Base-by-base conservation (phyloP, 73 alveolate genomes). In the Paramecium octaurelia region DNA sequence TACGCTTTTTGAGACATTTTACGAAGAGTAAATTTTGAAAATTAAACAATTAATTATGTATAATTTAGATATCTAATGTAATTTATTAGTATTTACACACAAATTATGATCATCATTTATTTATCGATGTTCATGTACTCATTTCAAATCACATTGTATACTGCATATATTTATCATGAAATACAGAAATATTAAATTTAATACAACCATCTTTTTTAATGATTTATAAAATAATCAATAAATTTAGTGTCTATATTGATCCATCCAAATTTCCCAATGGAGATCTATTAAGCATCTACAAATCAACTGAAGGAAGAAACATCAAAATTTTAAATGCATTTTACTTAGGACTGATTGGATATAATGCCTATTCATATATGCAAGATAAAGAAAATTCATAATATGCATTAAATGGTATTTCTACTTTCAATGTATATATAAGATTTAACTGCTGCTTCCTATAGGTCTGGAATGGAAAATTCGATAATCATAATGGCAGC, bases 1-100 rank as follows among this genome's bases (percentile, higher is more conserved):
- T 80, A 80, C 3, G 91, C 91, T 46, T 80, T 80, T 80, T 80
- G 73, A 43, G 91, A 80, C 91, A 80, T 80, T 75, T 68, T 23
- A 54, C 69, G 31, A 54, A 54, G 69, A 54, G 31, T 54, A 18
- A 54, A 18, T 54, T 54, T 54, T 54, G 69, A 54, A 54, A 54
- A 54, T 54, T 54, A 54, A 54, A 54, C 69, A 54, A 54, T 54
- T 54, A 54, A 54, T n/a, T 54, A 54, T 54, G 23, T 54, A 54
- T 54, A 54, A 54, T 54, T 50, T 50, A 50, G 29, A 50, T 50
- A 50, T 50, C 23, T 50, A 50, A 46, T 50, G 29, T n/a, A 50
- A 50, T 50, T 48, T 50, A 50, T 50, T 44, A 44, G 6, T 44
- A 44, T 44, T 44, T 14, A 44, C 12, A 44, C 58, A 8, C 2